phyloP scores from a whole-genome alignment of 306 rosid species.

The Quillaja saponaria region DNA sequence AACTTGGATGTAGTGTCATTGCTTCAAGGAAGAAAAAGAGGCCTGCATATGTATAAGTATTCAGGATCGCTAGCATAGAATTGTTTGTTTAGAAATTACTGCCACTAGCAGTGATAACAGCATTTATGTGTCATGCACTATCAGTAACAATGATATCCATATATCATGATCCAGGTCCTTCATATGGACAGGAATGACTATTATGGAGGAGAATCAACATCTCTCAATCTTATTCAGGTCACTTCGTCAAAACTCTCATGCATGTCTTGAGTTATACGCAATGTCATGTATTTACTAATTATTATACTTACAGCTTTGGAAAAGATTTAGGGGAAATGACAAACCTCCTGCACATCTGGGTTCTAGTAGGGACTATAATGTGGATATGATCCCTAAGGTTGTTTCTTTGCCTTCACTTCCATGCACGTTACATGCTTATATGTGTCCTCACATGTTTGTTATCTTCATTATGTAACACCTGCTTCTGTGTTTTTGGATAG shows the following conservation, averaged over 20 bases:
- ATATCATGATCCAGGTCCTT: conserved; percentile 58
- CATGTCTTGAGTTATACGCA: background rate
- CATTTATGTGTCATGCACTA: too few species aligned
- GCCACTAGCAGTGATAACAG: too few species aligned
- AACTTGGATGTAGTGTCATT: too few species aligned
- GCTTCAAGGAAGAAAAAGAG: too few species aligned
- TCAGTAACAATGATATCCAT: conserved; percentile 1
- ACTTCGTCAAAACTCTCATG: background rate
- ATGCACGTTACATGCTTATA: background rate
- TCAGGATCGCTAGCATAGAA: background rate
- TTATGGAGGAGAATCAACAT: conserved; percentile 92
- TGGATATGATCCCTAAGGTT: conserved; percentile 97
- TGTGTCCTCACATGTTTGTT: background rate
- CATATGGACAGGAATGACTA: conserved; percentile 97
- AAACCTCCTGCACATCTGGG: conserved; percentile 87
- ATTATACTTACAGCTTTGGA: conserved; percentile 84
- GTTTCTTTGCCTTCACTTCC: background rate
- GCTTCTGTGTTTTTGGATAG: conserved; percentile 38
- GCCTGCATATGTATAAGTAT: too few species aligned
- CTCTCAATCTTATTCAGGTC: conserved; percentile 89
- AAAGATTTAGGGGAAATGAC: conserved; percentile 82
- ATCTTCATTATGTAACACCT: conserved; percentile 8
- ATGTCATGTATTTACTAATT: conserved; percentile 11
- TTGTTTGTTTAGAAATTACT: background rate
- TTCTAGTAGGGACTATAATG: conserved; percentile 89